Evolutionary conservation across 2,329 filamentous ascomycete genomes (phyloP).

Genomic region (Fusarium coffeatum): DNA sequence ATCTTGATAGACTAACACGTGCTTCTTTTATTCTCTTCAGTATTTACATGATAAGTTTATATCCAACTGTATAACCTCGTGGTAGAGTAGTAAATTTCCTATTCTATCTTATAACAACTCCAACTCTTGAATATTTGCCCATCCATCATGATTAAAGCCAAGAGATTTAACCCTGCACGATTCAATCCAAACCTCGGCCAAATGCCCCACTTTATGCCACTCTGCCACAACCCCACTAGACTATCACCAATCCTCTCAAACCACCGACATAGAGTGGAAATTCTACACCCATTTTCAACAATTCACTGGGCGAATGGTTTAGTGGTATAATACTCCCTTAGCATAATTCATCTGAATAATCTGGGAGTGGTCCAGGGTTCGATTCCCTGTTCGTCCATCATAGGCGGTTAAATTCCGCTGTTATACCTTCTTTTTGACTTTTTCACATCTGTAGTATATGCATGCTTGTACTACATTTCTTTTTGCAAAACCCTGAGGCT

Average conservation of each 20-base stretch:
- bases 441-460: not conserved
- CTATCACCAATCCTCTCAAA: conserved; percentile 2
- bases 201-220: not conserved
- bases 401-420: conserved; percentile 40
- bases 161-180: conserved; percentile 30
- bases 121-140: not conserved
- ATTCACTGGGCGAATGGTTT: conserved; percentile 48
- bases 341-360: conserved; percentile 42
- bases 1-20: conserved; percentile 33
- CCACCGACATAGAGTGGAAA: conserved; percentile 3
- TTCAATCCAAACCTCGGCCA: conserved; percentile 2
- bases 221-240: not conserved
- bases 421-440: conserved; percentile 29
- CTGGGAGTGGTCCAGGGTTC: conserved; percentile 52
- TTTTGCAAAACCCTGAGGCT: not conserved
- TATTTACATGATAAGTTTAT: too few species aligned
- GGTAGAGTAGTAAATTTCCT: too few species aligned
- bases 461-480: not conserved
- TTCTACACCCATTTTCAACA: fast-evolving
- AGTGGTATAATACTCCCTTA: conserved; percentile 53
- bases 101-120: not conserved
- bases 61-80: too few species aligned
- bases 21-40: not conserved
- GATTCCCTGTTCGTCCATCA: conserved; percentile 51
- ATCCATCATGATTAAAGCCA: conserved; percentile 3